These are phyloP conservation scores for Sporothrix protearum DNA, from an alignment of 2,329 filamentous ascomycete genomes.

Conservation along the genomic window DNA sequence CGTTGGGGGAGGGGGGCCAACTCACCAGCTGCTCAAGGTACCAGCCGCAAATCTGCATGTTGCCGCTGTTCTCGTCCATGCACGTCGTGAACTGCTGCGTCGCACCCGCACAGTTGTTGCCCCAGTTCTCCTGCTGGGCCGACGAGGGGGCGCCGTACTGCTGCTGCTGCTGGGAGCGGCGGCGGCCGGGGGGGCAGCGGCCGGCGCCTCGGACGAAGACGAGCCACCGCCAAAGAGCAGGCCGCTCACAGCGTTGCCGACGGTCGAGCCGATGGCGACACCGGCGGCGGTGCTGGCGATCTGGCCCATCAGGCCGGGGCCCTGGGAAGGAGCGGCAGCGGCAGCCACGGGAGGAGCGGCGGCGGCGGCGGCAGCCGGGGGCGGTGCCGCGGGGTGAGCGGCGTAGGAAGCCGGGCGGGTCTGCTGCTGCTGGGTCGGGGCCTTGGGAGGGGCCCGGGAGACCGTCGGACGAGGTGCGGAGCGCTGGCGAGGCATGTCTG, in stretches of 20 bases:
- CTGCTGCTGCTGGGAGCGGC: constrained; percentile 50
- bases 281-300: constrained; percentile 97
- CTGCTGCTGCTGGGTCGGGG: constrained; percentile 53
- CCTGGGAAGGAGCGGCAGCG: constrained; percentile 51
- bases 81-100: constrained; percentile 87
- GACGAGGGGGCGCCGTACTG: constrained; percentile 32
- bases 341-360: too few species aligned
- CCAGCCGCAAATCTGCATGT: constrained; percentile 95
- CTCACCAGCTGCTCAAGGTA: constrained; percentile 84
- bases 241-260: constrained; percentile 91
- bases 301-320: constrained; percentile 87
- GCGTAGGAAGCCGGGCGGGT: constrained; percentile 67
- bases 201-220: constrained; percentile 50
- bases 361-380: constrained; percentile 49
- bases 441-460: constrained; percentile 58
- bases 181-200: constrained; percentile 45
- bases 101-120: constrained; percentile 71
- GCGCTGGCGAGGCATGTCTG: constrained; percentile 71
- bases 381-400: constrained; percentile 39
- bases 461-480: constrained; percentile 61
- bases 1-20: constrained; percentile 30
- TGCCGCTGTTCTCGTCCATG: constrained; percentile 91
- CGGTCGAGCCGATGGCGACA: constrained; percentile 91
- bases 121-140: constrained; percentile 51
- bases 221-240: constrained; percentile 73